These are phyloP conservation scores for Debaryomyces maramus DNA, from an alignment of 805 yeast genomes.

Conservation along the genomic window DNA sequence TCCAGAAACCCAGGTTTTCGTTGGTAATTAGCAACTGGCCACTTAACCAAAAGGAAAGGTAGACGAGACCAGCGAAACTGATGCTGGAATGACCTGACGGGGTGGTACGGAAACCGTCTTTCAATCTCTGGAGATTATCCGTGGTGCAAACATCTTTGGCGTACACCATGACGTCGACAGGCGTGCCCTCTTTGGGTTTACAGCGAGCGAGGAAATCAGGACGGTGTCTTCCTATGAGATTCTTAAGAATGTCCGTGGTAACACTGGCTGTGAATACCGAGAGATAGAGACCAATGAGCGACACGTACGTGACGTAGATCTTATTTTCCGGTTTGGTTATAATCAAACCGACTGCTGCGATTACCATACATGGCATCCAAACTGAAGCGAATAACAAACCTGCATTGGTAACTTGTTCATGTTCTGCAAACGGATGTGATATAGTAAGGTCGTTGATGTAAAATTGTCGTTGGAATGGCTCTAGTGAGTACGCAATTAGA, in stretches of 20 bases:
- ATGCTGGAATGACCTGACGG: constrained; percentile 81
- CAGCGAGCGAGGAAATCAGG: constrained; percentile 93
- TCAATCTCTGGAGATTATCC: constrained; percentile 38
- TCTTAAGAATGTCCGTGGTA: constrained; percentile 72
- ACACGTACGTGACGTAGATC: constrained; percentile 58
- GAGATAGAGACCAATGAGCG: constrained; percentile 64
- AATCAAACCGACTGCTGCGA: constrained; percentile 37
- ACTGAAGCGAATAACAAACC: constrained; percentile 55
- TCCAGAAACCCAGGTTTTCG: constrained; percentile 60
- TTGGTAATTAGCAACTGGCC: constrained; percentile 59
- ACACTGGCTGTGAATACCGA: constrained; percentile 60
- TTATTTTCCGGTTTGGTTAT: constrained; percentile 54
- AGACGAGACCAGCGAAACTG: constrained; percentile 68
- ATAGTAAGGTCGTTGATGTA: constrained; percentile 71
- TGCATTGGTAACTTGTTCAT: constrained; percentile 66
- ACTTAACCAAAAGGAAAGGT: constrained; percentile 59
- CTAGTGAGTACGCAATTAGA: constrained; percentile 21
- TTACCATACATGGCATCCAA: constrained; percentile 47
- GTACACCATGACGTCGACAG: constrained; percentile 50
- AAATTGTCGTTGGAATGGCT: constrained; percentile 80
- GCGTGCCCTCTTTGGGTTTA: constrained; percentile 60
- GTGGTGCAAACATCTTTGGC: constrained; percentile 71
- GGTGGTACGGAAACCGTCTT: constrained; percentile 79
- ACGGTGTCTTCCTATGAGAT: constrained; percentile 84
- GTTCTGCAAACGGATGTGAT: constrained; percentile 76